Conservation (phyloP, 805 yeast genomes). For the Nakazawaea wyomingensis region DNA sequence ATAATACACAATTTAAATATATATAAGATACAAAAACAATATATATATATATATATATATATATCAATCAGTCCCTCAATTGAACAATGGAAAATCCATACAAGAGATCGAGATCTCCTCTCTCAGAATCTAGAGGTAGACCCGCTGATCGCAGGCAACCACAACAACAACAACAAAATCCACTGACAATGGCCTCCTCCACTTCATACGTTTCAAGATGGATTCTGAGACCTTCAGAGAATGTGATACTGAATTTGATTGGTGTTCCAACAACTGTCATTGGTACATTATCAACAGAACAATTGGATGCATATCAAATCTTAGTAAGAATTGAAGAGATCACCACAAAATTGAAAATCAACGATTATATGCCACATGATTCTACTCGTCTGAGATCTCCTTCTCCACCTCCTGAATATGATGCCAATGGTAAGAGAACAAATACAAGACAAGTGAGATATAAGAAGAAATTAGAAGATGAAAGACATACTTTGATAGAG, state of each 20-base stretch:
- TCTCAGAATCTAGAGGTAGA: constrained; percentile 1
- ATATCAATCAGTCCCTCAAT: no score
- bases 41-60: no score
- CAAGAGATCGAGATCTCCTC: constrained; percentile 8
- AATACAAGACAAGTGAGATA: constrained; percentile 78
- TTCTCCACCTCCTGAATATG: constrained; percentile 92
- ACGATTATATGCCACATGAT: constrained; percentile 46
- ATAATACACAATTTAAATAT: no score
- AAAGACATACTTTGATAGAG: constrained; percentile 76
- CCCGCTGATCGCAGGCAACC: background rate
- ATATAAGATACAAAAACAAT: background rate
- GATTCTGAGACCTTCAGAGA: constrained; percentile 4
- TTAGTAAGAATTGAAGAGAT: constrained; percentile 78
- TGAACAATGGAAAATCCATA: constrained; percentile 5
- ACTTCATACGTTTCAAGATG: constrained; percentile 3
- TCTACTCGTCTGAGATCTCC: constrained; percentile 60
- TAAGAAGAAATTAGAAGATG: constrained; percentile 60
- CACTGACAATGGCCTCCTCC: no score
- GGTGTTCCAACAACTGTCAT: constrained; percentile 36
- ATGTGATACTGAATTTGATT: constrained; percentile 8
- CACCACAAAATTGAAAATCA: constrained; percentile 48
- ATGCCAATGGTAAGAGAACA: constrained; percentile 71
- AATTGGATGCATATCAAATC: constrained; percentile 66
- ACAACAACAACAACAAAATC: no score
- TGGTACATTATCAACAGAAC: constrained; percentile 65